Evolutionary conservation across 2,329 filamentous ascomycete species (phyloP).

Genomic region (Aspergillus sojae): DNA sequence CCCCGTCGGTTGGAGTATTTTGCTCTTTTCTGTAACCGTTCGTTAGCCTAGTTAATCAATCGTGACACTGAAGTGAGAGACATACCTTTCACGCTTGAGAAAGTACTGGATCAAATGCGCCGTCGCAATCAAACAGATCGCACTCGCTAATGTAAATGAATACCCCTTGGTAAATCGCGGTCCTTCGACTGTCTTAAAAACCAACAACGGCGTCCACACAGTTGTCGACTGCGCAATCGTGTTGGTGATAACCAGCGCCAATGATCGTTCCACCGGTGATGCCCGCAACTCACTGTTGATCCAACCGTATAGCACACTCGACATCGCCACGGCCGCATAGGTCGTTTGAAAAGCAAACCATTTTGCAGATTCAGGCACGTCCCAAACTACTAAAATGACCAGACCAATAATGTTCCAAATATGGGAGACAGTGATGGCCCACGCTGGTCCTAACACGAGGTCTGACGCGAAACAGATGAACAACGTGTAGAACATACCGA

Average conservation of each 20-base stretch:
- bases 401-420: constrained; percentile 57
- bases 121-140: constrained; percentile 39
- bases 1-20: too few relatives aligned
- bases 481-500: constrained; percentile 58
- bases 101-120: constrained; percentile 19
- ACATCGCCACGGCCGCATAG: constrained; percentile 55
- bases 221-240: constrained; percentile 58
- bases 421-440: constrained; percentile 58
- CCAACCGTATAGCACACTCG: constrained; percentile 60
- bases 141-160: constrained; percentile 44
- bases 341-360: constrained; percentile 59
- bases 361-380: constrained; percentile 56
- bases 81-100: too few relatives aligned
- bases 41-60: too few relatives aligned
- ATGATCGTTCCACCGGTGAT: constrained; percentile 47
- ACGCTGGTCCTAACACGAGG: constrained; percentile 48
- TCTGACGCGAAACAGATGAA: constrained; percentile 59
- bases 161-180: constrained; percentile 49
- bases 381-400: constrained; percentile 59
- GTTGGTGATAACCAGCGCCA: constrained; percentile 57
- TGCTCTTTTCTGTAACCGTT: too few relatives aligned
- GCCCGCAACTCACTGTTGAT: constrained; percentile 53
- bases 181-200: constrained; percentile 52
- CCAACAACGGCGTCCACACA: constrained; percentile 58
- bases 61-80: too few relatives aligned